Evolutionary conservation across 176 grass and related monocot genomes (phyloP).

Genomic region (Rhynchospora breviuscula): DNA sequence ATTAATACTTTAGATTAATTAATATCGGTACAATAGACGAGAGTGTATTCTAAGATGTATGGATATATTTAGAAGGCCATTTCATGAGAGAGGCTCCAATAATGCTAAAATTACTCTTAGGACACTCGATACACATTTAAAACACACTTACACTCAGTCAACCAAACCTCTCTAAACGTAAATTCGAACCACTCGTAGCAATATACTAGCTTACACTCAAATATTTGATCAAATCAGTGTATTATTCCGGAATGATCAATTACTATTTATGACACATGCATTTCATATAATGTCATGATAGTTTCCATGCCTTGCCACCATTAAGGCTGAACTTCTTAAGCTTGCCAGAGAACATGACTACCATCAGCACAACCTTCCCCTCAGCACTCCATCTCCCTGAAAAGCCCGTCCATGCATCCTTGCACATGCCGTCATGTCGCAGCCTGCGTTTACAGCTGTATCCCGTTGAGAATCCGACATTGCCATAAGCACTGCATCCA

Average conservation of each 20-base stretch:
- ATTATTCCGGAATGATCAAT: background rate
- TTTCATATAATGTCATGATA: conserved; percentile 5
- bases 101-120: no score
- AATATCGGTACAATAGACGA: no score
- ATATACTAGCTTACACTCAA: background rate
- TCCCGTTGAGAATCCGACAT: conserved; percentile 45
- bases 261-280: background rate
- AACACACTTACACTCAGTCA: no score
- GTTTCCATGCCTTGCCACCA: conserved; percentile 43
- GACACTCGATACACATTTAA: no score
- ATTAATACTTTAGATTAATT: no score
- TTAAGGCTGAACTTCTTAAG: conserved; percentile 60
- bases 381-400: conserved; percentile 50
- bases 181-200: background rate
- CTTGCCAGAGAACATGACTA: conserved; percentile 70
- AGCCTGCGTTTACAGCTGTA: conserved; percentile 62
- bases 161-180: no score
- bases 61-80: no score
- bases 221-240: background rate
- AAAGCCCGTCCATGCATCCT: conserved; percentile 45
- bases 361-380: conserved; percentile 50
- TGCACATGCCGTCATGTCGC: conserved; percentile 33
- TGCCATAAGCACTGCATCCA: conserved; percentile 60
- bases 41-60: no score
- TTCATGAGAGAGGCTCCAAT: no score